Evolutionary conservation across 352 stramenopile genomes (phyloP).

Genomic region (Globisporangium carolinianum): DNA sequence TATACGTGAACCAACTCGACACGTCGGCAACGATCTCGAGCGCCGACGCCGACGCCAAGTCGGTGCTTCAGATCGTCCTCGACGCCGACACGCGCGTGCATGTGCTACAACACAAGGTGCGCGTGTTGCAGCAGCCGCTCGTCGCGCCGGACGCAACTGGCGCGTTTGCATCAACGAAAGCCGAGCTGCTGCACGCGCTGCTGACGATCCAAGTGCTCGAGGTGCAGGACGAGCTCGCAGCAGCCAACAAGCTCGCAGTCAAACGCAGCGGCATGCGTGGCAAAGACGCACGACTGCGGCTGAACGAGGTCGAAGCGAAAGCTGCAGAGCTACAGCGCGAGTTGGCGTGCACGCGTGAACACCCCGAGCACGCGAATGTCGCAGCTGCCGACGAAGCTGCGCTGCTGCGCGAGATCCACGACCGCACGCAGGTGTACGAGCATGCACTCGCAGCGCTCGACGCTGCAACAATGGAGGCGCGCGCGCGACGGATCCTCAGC

Average conservation of each 20-base stretch:
- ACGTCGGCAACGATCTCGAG: slow-evolving; percentile 24
- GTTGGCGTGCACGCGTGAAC: slow-evolving; percentile 17
- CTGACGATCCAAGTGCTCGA: slow-evolving; percentile 31
- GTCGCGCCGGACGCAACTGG: slow-evolving; percentile 7
- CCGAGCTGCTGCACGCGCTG: slow-evolving; percentile 26
- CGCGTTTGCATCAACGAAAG: slow-evolving; percentile 26
- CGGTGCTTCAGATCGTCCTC: slow-evolving; percentile 38
- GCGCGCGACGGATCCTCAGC: slow-evolving; percentile 34
- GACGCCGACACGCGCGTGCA: slow-evolving; percentile 35
- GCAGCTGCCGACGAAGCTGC: slow-evolving; percentile 19
- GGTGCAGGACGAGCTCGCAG: slow-evolving; percentile 23
- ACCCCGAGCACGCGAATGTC: slow-evolving; percentile 20
- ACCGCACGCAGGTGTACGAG: slow-evolving; percentile 35
- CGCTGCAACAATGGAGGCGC: slow-evolving; percentile 44
- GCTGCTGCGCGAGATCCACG: slow-evolving; percentile 32
- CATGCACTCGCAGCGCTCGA: slow-evolving; percentile 37
- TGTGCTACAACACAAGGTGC: slow-evolving; percentile 29
- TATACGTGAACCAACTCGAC: slow-evolving; percentile 64
- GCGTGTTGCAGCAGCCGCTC: slow-evolving; percentile 25
- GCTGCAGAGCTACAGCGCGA: slow-evolving; percentile 19
- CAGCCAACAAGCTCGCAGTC: slow-evolving; percentile 40
- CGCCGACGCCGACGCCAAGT: slow-evolving; percentile 12
- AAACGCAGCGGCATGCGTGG: slow-evolving; percentile 47
- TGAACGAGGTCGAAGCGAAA: slow-evolving; percentile 34
- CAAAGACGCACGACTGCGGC: slow-evolving; percentile 39